phyloP scores from a whole-genome alignment of 495 filamentous ascomycete genomes.

The Chaetomium tenue region DNA sequence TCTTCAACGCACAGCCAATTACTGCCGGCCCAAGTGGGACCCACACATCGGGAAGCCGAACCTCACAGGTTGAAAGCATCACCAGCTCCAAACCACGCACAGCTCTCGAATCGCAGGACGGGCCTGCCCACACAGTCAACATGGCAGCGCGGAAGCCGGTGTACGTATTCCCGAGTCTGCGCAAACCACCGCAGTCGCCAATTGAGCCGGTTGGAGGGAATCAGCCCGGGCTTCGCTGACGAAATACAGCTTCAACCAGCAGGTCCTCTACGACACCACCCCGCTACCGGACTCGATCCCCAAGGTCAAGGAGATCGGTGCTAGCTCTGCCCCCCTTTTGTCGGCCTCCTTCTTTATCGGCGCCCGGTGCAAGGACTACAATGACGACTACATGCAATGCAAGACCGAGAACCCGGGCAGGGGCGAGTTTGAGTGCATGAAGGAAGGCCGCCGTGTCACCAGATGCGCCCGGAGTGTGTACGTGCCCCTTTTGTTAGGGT shows the following conservation, averaged over 20 bases:
- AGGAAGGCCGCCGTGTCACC: constrained; percentile 93
- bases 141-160: constrained; percentile 51
- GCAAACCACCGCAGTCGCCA: constrained; percentile 1
- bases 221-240: constrained; percentile 27
- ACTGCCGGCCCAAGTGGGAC: constrained; percentile 16
- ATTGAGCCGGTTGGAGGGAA: constrained; percentile 26
- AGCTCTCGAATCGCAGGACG: constrained; percentile 28
- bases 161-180: constrained; percentile 37
- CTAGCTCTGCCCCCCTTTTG: constrained; percentile 84
- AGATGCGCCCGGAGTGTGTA: constrained; percentile 95
- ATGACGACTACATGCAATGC: constrained; percentile 99
- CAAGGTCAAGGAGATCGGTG: constrained; percentile 84
- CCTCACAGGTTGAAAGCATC: constrained; percentile 29
- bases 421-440: constrained; percentile 92
- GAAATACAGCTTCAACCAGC: constrained; percentile 78
- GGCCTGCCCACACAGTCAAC: constrained; percentile 38
- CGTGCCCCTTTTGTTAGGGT: constrained; percentile 38
- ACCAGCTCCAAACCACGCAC: constrained; percentile 37
- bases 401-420: constrained; percentile 83
- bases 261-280: constrained; percentile 90
- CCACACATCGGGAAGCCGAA: constrained; percentile 31
- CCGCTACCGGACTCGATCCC: constrained; percentile 90
- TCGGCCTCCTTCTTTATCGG: constrained; percentile 98
- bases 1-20: constrained; percentile 26
- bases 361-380: constrained; percentile 87